phyloP scores from a whole-genome alignment of 2,329 filamentous ascomycete genomes.

The Colletotrichum sp. region DNA sequence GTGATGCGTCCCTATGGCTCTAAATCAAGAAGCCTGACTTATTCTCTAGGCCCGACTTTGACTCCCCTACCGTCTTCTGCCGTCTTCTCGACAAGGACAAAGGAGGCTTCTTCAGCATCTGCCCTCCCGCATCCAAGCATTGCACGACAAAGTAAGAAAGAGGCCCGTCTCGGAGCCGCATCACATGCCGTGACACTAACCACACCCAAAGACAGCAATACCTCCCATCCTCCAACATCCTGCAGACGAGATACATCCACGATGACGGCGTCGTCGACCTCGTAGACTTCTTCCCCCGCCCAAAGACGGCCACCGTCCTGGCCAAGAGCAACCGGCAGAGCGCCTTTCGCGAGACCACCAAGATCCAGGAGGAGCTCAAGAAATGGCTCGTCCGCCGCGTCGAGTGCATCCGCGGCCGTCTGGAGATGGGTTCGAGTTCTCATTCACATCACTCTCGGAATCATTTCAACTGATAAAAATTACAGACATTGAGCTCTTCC shows the following conservation, averaged over 20 bases:
- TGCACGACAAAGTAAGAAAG: conserved; percentile 64
- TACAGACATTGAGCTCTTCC: conserved; percentile 71
- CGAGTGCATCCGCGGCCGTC: conserved; percentile 71
- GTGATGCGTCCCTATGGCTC: not conserved
- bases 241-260: conserved; percentile 78
- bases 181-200: not conserved
- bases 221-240: conserved; percentile 74
- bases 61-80: conserved; percentile 78
- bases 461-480: not conserved
- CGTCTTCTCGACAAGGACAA: conserved; percentile 76
- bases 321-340: conserved; percentile 49
- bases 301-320: conserved; percentile 61
- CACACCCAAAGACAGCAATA: conserved; percentile 62
- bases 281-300: conserved; percentile 77
- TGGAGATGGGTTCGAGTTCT: conserved; percentile 58
- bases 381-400: conserved; percentile 73
- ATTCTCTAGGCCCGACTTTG: conserved; percentile 70
- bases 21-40: not conserved
- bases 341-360: conserved; percentile 57
- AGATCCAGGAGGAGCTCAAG: conserved; percentile 66
- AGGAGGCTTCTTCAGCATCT: conserved; percentile 74
- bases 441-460: fast-evolving
- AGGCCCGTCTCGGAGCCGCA: not conserved
- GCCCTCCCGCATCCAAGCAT: conserved; percentile 51
- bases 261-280: conserved; percentile 77